phyloP scores from a whole-genome alignment of 495 filamentous ascomycete species.

The Penicillium cosmopolitanum region DNA sequence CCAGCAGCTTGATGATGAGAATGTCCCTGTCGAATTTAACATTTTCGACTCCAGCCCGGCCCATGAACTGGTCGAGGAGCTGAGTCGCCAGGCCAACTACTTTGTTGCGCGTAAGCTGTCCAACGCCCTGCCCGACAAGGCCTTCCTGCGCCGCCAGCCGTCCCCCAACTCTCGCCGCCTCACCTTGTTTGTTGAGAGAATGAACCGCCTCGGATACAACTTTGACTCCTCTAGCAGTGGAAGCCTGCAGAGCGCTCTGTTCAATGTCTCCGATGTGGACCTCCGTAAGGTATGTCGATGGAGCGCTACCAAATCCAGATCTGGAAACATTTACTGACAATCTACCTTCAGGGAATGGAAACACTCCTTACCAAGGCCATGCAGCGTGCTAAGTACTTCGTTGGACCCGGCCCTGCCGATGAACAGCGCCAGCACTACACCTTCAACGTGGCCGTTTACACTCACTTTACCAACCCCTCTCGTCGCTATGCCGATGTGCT shows the following conservation, averaged over 20 bases:
- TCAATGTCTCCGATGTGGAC: conserved; percentile 83
- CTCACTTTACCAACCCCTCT: conserved; percentile 95
- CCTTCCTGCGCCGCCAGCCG: conserved; percentile 84
- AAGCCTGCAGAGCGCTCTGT: conserved; percentile 87
- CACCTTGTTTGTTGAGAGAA: conserved; percentile 87
- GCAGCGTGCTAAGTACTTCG: conserved; percentile 93
- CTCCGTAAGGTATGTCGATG: conserved; percentile 68
- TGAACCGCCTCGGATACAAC: conserved; percentile 86
- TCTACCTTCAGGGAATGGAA: conserved; percentile 75
- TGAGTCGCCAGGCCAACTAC: conserved; percentile 86
- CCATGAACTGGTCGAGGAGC: conserved; percentile 92
- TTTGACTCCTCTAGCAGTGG: conserved; percentile 90
- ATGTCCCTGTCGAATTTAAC: conserved; percentile 93
- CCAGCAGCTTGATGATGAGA: conserved; percentile 96
- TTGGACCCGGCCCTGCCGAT: conserved; percentile 71
- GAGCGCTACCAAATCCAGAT: no score
- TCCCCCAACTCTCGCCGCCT: conserved; percentile 85
- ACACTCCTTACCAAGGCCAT: conserved; percentile 91
- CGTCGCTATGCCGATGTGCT: conserved; percentile 93
- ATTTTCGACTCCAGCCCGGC: conserved; percentile 89
- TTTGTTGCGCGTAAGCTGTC: conserved; percentile 86
- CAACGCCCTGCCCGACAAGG: conserved; percentile 83
- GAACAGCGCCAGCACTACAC: conserved; percentile 85
- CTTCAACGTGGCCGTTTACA: conserved; percentile 90
- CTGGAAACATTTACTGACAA: conserved; percentile 4